phyloP scores from a whole-genome alignment of 2,329 filamentous ascomycete species.

The Fusarium veterinarium region DNA sequence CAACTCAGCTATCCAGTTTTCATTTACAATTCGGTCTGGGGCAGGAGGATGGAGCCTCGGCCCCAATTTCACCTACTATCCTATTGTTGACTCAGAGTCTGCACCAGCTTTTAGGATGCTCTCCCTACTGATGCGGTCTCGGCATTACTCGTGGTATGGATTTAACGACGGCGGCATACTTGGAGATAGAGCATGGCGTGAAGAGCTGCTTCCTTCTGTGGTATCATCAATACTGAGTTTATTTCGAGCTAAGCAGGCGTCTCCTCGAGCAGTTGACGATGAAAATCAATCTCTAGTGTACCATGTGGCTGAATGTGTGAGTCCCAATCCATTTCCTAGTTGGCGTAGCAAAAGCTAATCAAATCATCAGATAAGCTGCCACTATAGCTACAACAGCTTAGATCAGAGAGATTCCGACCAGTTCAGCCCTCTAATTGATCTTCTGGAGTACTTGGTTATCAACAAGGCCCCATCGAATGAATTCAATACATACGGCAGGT shows the following conservation, averaged over 20 bases:
- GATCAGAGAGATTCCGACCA: too few relatives aligned
- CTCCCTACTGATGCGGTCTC: too few relatives aligned
- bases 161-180: accelerated
- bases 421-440: background rate
- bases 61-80: background rate
- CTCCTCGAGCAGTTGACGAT: background rate
- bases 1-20: background rate
- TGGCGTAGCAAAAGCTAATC: background rate
- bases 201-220: background rate
- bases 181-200: accelerated
- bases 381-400: too few relatives aligned
- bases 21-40: background rate
- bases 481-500: accelerated
- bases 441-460: background rate
- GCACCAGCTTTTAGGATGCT: background rate
- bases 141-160: accelerated
- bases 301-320: accelerated
- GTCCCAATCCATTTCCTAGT: background rate
- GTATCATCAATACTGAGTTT: background rate
- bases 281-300: accelerated
- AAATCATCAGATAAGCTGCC: too few relatives aligned
- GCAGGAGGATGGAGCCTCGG: background rate
- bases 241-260: background rate
- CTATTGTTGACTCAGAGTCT: background rate
- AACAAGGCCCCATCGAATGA: background rate